These are phyloP conservation scores for Agapanthus africanus DNA, from an alignment of 106 monocot species.

Conservation along the genomic window DNA sequence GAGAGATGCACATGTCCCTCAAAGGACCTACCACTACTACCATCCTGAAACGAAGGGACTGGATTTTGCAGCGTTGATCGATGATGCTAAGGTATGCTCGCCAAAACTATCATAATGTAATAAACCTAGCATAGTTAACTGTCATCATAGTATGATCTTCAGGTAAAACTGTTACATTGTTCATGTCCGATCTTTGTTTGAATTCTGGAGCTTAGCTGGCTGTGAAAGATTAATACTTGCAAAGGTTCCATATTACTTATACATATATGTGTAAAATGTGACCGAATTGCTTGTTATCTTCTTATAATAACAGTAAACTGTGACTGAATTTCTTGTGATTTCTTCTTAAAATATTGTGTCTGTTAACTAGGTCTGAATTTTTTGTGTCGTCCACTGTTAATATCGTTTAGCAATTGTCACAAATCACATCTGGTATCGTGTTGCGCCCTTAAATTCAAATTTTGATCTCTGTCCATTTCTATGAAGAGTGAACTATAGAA, in stretches of 20 bases:
- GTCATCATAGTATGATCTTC: too few species aligned
- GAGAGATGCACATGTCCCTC: conserved; percentile 95
- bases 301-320: not conserved
- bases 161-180: not conserved
- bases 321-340: not conserved
- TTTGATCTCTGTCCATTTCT: not conserved
- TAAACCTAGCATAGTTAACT: too few species aligned
- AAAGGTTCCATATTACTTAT: not conserved
- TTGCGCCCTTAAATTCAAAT: not conserved
- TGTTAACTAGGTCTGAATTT: too few species aligned
- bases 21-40: conserved; percentile 85
- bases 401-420: not conserved
- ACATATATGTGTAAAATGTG: too few species aligned
- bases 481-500: not conserved
- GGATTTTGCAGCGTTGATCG: conserved; percentile 80
- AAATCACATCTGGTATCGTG: not conserved
- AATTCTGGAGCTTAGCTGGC: not conserved
- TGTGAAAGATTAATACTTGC: not conserved
- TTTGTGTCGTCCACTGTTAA: too few species aligned
- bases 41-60: conserved; percentile 84
- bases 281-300: too few species aligned
- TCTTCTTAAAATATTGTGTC: not conserved
- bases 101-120: too few species aligned
- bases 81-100: conserved; percentile 73
- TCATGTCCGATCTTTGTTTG: not conserved